Evolutionary conservation across 306 rosid species (phyloP).

Genomic region (Medicago arabica): DNA sequence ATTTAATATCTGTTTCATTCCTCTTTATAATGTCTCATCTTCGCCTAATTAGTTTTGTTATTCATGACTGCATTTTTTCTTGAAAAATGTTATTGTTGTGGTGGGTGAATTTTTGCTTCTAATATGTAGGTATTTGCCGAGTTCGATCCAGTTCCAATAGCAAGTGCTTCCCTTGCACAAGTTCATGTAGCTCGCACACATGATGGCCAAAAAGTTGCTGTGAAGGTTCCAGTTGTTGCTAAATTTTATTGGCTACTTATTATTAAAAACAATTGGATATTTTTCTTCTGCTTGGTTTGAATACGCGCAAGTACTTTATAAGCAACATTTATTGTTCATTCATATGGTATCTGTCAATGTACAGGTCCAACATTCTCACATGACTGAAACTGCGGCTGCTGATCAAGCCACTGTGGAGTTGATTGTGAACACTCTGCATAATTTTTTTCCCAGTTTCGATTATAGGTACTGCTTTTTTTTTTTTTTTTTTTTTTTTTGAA

Average conservation of each 20-base stretch:
- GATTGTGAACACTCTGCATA: slow-evolving; percentile 77
- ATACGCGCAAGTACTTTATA: slow-evolving; percentile 37
- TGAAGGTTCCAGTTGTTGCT: slow-evolving; percentile 72
- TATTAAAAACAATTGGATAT: slow-evolving; percentile 28
- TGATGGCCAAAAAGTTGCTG: slow-evolving; percentile 95
- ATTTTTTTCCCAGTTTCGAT: slow-evolving; percentile 84
- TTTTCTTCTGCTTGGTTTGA: slow-evolving; percentile 36
- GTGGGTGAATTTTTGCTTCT: slow-evolving; percentile 47
- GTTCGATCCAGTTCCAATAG: slow-evolving; percentile 84
- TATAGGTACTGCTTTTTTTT: slow-evolving; percentile 81
- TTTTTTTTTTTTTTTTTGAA: no score
- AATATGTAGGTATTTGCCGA: slow-evolving; percentile 76
- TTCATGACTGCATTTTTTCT: slow-evolving; percentile 6
- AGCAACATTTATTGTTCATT: slow-evolving; percentile 31
- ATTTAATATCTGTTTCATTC: slow-evolving; percentile 36
- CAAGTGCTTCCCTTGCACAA: slow-evolving; percentile 99
- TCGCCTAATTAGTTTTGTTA: slow-evolving; percentile 22
- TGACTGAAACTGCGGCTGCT: slow-evolving; percentile 97
- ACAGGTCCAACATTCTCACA: slow-evolving; percentile 96
- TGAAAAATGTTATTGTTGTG: neutral
- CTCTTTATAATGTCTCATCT: slow-evolving; percentile 6
- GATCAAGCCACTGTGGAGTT: slow-evolving; percentile 90
- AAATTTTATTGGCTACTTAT: slow-evolving; percentile 6
- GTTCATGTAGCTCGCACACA: slow-evolving; percentile 85
- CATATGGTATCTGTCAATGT: slow-evolving; percentile 38